A percentile compares a stretch with the other conserved stretches of the same genome.
Evolutionary conservation across 2,329 filamentous ascomycete genomes (phyloP).

Genomic region (Mycosphaerelloides madeirae): DNA sequence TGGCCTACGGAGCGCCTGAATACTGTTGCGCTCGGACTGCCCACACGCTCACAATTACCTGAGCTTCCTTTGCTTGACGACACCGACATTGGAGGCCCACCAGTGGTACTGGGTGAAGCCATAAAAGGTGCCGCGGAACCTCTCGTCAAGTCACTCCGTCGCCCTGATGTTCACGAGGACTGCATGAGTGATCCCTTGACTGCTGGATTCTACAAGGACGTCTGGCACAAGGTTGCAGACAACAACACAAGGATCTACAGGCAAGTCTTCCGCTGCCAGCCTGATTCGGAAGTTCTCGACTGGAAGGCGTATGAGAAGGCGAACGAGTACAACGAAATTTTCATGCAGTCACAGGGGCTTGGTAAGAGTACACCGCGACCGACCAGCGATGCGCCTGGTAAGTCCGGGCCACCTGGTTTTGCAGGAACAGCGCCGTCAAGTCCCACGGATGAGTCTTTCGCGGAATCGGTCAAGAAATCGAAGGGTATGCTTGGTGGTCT

Average conservation of each 20-base stretch:
- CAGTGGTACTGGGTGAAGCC: slow-evolving; percentile 51
- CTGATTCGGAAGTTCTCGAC: slow-evolving; percentile 85
- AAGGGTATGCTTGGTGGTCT: slow-evolving; percentile 29
- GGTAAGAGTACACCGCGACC: slow-evolving; percentile 50
- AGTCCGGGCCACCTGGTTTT: slow-evolving; percentile 47
- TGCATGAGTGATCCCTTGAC: slow-evolving; percentile 92
- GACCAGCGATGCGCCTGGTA: slow-evolving; percentile 44
- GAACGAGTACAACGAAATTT: slow-evolving; percentile 68
- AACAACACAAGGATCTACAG: slow-evolving; percentile 97
- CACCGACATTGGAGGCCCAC: slow-evolving; percentile 74
- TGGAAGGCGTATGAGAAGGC: slow-evolving; percentile 93
- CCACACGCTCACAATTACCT: slow-evolving; percentile 64
- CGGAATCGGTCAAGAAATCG: slow-evolving; percentile 5
- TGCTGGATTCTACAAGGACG: slow-evolving; percentile 75
- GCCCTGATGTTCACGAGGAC: slow-evolving; percentile 73
- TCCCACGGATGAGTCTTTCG: slow-evolving; percentile 9
- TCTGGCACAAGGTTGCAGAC: slow-evolving; percentile 79
- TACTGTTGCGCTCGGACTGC: slow-evolving; percentile 63
- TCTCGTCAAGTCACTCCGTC: slow-evolving; percentile 61
- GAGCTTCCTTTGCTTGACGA: slow-evolving; percentile 68
- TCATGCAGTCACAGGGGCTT: slow-evolving; percentile 60
- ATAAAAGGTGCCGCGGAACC: slow-evolving; percentile 41
- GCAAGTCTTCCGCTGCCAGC: slow-evolving; percentile 92
- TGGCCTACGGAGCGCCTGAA: slow-evolving; percentile 48
- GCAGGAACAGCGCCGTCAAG: slow-evolving; percentile 23